Evolutionary conservation across 257 asterid genomes (phyloP).

Genomic region (Fraxinus quadrangulata): DNA sequence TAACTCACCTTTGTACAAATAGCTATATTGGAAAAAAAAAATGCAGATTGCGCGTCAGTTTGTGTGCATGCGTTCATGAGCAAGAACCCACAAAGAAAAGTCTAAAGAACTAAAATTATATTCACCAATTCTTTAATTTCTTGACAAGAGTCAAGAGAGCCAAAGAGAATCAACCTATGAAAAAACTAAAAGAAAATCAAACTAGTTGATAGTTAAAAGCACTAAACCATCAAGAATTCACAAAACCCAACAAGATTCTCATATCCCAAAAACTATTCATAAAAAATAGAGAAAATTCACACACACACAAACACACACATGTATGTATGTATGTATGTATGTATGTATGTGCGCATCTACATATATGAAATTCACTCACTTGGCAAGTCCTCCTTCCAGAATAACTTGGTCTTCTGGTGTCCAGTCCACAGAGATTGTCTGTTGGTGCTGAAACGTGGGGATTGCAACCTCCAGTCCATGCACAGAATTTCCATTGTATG

Average conservation of each 20-base stretch:
- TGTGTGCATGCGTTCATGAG: neutral
- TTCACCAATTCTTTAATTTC: neutral
- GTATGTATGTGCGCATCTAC: no score
- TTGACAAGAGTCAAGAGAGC: neutral
- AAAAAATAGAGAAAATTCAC: slow-evolving; percentile 7
- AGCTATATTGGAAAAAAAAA: no score
- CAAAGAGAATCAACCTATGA: neutral
- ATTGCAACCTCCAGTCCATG: slow-evolving; percentile 59
- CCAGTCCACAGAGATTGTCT: slow-evolving; percentile 85
- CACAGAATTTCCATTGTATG: slow-evolving; percentile 41
- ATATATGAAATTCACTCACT: slow-evolving; percentile 40
- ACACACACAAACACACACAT: neutral
- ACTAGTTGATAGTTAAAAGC: neutral
- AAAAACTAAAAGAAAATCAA: neutral
- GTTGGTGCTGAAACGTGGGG: slow-evolving; percentile 72
- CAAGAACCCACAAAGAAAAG: slow-evolving; percentile 13
- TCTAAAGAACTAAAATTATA: slow-evolving; percentile 14
- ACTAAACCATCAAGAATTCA: slow-evolving; percentile 9
- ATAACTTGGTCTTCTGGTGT: slow-evolving; percentile 72
- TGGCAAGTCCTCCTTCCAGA: slow-evolving; percentile 63
- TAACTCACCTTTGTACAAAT: no score
- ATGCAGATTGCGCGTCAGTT: slow-evolving; percentile 14
- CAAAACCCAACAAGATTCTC: neutral
- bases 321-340: no score
- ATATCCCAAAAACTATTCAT: neutral